A percentile compares a stretch with the other conserved stretches of the same genome.
Conservation (phyloP, 768 basidiomycete genomes). For the Mycena alexandri region DNA sequence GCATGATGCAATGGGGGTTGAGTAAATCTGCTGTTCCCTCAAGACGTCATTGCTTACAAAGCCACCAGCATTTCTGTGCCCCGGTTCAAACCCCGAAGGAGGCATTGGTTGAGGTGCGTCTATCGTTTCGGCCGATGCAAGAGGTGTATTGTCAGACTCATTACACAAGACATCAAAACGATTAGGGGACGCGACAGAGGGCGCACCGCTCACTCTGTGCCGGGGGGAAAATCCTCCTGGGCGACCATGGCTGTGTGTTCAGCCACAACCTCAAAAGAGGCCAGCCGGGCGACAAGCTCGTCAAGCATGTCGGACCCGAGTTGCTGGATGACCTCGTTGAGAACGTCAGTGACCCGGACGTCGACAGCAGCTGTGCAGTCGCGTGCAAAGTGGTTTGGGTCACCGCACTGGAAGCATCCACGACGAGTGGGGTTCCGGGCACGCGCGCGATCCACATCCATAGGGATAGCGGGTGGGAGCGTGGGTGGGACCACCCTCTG, state of each 20-base stretch:
- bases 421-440: too few species aligned
- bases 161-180: background rate
- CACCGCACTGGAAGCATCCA: background rate
- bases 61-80: too few species aligned
- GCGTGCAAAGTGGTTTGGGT: background rate
- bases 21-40: too few species aligned
- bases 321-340: constrained; percentile 9
- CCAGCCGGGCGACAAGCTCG: background rate
- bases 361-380: background rate
- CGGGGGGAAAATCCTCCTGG: background rate
- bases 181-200: constrained; percentile 6
- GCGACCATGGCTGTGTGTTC: too few species aligned
- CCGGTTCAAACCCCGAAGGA: too few species aligned
- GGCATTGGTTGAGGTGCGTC: too few species aligned
- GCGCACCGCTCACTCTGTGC: constrained; percentile 1
- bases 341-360: background rate
- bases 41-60: too few species aligned
- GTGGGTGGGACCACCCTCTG: too few species aligned
- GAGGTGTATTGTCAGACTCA: too few species aligned
- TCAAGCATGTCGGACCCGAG: constrained; percentile 1
- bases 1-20: too few species aligned
- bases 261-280: too few species aligned
- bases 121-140: too few species aligned
- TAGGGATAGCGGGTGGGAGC: background rate
- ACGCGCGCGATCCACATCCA: background rate